A percentile compares a stretch with the other conserved stretches of the same genome.
Evolutionary conservation across 768 basidiomycete genomes (phyloP).

Genomic region (Lentinula aciculospora): DNA sequence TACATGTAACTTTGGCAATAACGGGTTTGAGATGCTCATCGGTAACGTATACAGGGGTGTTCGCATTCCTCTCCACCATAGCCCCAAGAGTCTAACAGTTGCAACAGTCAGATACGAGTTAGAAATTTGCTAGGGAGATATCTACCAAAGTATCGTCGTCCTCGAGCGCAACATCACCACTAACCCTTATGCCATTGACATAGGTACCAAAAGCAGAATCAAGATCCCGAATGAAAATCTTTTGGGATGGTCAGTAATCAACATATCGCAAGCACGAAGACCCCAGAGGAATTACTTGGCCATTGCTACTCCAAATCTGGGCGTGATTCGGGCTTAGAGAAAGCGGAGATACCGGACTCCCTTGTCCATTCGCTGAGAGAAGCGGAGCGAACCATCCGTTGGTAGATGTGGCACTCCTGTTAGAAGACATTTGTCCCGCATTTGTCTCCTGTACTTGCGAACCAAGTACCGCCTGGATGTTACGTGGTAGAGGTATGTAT

Average conservation of each 20-base stretch:
- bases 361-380: slow-evolving; percentile 10
- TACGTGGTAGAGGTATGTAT: slow-evolving; percentile 24
- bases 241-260: not conserved
- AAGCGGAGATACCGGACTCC: slow-evolving; percentile 28
- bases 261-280: not conserved
- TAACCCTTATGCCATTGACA: slow-evolving; percentile 38
- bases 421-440: slow-evolving; percentile 7
- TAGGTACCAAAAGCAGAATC: slow-evolving; percentile 42
- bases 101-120: not conserved
- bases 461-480: slow-evolving; percentile 26
- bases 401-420: slow-evolving; percentile 18
- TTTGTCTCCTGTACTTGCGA: slow-evolving; percentile 13
- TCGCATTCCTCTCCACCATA: slow-evolving; percentile 29
- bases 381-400: slow-evolving; percentile 41
- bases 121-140: slow-evolving; percentile 9
- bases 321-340: slow-evolving; percentile 38
- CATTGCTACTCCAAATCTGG: slow-evolving; percentile 39
- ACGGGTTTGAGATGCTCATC: slow-evolving; percentile 42
- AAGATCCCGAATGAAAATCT: slow-evolving; percentile 44
- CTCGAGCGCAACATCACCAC: slow-evolving; percentile 28
- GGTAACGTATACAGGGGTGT: slow-evolving; percentile 31
- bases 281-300: slow-evolving; percentile 25
- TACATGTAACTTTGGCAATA: slow-evolving; percentile 31
- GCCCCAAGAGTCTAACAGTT: slow-evolving; percentile 33
- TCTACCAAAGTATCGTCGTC: slow-evolving; percentile 40